Evolutionary conservation across 345 rosid species (phyloP).

Genomic region (Dipteronia sinensis): DNA sequence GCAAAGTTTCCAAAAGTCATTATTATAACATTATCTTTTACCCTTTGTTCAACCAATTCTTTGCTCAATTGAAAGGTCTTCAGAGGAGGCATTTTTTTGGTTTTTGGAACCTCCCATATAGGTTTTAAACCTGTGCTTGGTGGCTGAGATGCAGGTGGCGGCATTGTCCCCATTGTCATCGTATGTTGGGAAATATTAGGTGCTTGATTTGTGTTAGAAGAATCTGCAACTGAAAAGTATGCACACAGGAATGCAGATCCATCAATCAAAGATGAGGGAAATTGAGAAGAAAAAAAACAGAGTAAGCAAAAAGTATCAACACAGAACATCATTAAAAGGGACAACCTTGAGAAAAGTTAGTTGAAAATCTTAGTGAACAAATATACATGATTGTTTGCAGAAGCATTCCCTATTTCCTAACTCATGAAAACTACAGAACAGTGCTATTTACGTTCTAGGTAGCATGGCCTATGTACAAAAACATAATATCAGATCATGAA

Average conservation of each 20-base stretch:
- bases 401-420: neutral
- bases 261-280: neutral
- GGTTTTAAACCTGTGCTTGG: conserved; percentile 36
- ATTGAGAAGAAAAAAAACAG: neutral
- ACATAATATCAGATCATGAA: neutral
- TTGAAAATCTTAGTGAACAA: neutral
- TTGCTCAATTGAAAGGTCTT: conserved; percentile 70
- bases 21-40: conserved; percentile 66
- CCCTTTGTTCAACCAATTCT: conserved; percentile 69
- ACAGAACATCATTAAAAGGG: neutral
- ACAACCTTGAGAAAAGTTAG: neutral
- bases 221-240: conserved; percentile 41
- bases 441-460: neutral
- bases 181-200: conserved; percentile 41
- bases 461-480: neutral
- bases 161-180: conserved; percentile 23
- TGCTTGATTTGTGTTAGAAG: conserved; percentile 28
- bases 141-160: conserved; percentile 30
- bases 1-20: conserved; percentile 97
- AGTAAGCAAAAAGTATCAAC: neutral
- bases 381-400: neutral
- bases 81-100: conserved; percentile 79
- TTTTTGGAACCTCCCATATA: conserved; percentile 71
- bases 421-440: neutral
- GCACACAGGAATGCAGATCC: conserved; percentile 12